Conservation (phyloP, 108 stramenopile species). For the Nitzschia putrida region DNA sequence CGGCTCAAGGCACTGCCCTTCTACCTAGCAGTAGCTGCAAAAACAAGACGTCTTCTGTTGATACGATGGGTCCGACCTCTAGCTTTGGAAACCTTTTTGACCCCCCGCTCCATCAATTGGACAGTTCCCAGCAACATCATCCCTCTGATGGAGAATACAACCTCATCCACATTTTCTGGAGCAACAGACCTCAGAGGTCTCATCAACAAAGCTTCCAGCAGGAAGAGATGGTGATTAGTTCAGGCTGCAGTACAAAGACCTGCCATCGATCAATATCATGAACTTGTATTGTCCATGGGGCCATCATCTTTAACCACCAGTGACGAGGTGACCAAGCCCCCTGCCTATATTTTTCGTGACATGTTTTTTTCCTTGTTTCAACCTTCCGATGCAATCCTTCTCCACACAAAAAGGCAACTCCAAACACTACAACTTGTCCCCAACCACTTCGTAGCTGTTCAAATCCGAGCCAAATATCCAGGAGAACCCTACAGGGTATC, state of each 20-base stretch:
- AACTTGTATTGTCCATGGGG: neutral
- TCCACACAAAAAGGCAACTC: neutral
- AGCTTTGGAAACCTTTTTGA: conserved; percentile 41
- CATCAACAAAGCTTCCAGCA: neutral
- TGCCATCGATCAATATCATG: no score
- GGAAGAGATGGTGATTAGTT: no score
- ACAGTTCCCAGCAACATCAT: conserved; percentile 3
- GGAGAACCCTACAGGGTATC: conserved; percentile 17
- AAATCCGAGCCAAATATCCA: conserved; percentile 33
- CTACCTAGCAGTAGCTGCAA: conserved; percentile 32
- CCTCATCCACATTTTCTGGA: neutral
- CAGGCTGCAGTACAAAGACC: no score
- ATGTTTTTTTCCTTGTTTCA: conserved; percentile 37
- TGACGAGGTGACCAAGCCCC: neutral
- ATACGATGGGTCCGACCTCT: conserved; percentile 41
- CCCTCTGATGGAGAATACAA: neutral
- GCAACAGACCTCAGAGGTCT: neutral
- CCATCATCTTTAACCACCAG: neutral
- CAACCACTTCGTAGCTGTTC: conserved; percentile 29
- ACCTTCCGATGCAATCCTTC: conserved; percentile 21
- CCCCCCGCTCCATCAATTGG: conserved; percentile 28
- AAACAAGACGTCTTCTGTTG: conserved; percentile 36
- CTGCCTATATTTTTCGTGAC: neutral
- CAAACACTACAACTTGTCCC: conserved; percentile 13
- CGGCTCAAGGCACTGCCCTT: conserved; percentile 43